Evolutionary conservation across 1,284 basidiomycete species (phyloP), one percentile per base, ranked within the genome.

Genomic region (Leccinum subatratum): DNA sequence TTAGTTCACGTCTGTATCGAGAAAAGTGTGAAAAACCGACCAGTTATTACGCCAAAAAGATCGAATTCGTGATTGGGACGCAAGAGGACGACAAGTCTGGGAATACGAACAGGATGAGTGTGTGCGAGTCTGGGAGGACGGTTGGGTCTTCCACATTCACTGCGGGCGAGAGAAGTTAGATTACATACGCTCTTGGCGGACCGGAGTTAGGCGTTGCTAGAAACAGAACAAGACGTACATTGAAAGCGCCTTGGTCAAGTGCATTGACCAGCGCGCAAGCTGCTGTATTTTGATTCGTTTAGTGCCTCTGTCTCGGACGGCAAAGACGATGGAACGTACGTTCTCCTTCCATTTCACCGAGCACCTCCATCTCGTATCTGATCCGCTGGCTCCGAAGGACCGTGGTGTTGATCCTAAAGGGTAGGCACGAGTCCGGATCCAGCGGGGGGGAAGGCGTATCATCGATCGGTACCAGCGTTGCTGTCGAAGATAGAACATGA

Each of bases 181-280:
- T 57, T 28, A 25, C 16, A 14, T 60, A 70, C 48, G 37, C n/a
- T 42, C 63, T 56, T 22, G 48, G 20, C 34, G 18, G 30, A 32
- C 37, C 20, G 6, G 8, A 7, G 14, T 8, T 57, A 25, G 51
- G 51, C 18, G 8, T 54, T 14, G 51, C 51, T 12, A 20, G 51
- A 54, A 54, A 54, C 12, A 54, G 30, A 51, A 28, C 9, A 20
- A 9, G 70, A 78, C 92, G 74, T 77, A 95, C 95, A 93, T n/a
- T n/a, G n/a, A 73, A 25, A 98, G 79, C 3, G 94, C 90, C 77
- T 95, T 96, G 14, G 92, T 91, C 62, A 98, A 98, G 78, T 12
- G 95, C 94, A 45, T 92, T 88, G 54, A 97, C 95, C 57, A 97
- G 82, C 1, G 89, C 89, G 64, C 88, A 87, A 7, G 91, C 86